Evolutionary conservation across 2,329 filamentous ascomycete genomes (phyloP).

Genomic region (Fusarium mundagurra): DNA sequence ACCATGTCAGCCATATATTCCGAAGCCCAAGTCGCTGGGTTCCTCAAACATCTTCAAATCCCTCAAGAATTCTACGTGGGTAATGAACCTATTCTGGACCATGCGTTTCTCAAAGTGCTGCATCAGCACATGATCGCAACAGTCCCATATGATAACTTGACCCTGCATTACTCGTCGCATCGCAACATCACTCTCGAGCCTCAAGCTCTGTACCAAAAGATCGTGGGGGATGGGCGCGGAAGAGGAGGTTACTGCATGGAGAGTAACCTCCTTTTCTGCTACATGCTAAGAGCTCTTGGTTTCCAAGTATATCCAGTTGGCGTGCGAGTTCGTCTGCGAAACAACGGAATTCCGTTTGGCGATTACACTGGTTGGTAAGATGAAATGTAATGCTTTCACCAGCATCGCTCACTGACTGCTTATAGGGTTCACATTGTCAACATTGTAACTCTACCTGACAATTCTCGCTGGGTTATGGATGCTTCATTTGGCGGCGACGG

Average conservation of each 20-base stretch:
- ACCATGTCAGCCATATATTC: conserved; percentile 44
- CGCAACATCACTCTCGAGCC: conserved; percentile 56
- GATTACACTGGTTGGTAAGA: conserved; percentile 59
- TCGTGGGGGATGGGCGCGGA: conserved; percentile 53
- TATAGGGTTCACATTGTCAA: conserved; percentile 65
- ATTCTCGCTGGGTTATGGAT: conserved; percentile 64
- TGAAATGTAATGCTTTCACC: conserved; percentile 16
- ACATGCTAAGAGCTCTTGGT: conserved; percentile 61
- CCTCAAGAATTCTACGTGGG: conserved; percentile 42
- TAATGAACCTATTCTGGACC: conserved; percentile 41
- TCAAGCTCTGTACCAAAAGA: conserved; percentile 59
- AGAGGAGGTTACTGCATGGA: conserved; percentile 72
- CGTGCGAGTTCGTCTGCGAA: conserved; percentile 57
- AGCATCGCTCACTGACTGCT: background rate
- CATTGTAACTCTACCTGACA: conserved; percentile 64
- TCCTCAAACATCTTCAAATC: conserved; percentile 42
- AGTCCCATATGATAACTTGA: conserved; percentile 67
- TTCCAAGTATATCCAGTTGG: conserved; percentile 66
- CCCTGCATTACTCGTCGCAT: conserved; percentile 59
- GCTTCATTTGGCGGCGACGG: conserved; percentile 73
- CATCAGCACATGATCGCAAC: conserved; percentile 59
- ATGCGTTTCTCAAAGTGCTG: conserved; percentile 50
- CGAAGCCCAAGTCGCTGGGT: conserved; percentile 43
- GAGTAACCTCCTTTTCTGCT: conserved; percentile 62
- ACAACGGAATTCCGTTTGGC: conserved; percentile 51